Conservation (phyloP, 1,284 basidiomycete species). For the Anthracocystis panici-leucophaei region DNA sequence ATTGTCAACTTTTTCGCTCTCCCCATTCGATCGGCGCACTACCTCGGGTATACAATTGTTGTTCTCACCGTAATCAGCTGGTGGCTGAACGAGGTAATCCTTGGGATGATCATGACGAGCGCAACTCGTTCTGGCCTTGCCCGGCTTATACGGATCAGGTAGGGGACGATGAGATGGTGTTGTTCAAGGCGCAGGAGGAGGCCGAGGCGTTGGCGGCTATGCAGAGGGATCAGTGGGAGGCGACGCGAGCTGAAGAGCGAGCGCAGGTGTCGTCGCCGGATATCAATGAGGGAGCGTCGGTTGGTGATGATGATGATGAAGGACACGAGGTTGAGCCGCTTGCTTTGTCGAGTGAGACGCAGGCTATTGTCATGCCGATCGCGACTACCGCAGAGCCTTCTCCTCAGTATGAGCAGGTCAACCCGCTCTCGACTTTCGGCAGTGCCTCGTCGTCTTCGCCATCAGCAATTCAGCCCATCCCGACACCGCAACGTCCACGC, state of each 20-base stretch:
- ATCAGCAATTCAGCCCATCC: background rate
- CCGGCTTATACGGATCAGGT: conserved; percentile 45
- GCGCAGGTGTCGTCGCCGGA: background rate
- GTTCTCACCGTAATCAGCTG: conserved; percentile 31
- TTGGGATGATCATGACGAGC: conserved; percentile 23
- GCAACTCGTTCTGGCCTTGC: conserved; percentile 20
- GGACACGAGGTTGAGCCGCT: conserved; percentile 5
- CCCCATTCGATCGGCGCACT: conserved; percentile 51
- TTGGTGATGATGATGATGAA: conserved; percentile 9
- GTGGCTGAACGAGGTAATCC: conserved; percentile 6
- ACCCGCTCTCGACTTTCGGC: conserved; percentile 12
- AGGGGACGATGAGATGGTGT: conserved; percentile 51
- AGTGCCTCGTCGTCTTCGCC: background rate
- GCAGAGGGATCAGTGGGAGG: conserved; percentile 12
- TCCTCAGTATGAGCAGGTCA: conserved; percentile 20
- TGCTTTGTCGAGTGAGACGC: background rate
- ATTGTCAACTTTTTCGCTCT: conserved; percentile 54
- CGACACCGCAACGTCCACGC: conserved; percentile 1
- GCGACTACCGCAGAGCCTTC: conserved; percentile 16
- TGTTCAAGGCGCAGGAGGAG: conserved; percentile 49
- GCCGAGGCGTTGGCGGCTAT: conserved; percentile 22
- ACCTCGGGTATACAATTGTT: conserved; percentile 34
- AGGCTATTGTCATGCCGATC: background rate
- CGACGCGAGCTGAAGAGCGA: background rate
- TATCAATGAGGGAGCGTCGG: background rate